Evolutionary conservation across 163 green algal genomes (phyloP), one percentile per base, ranked within the genome.

Genomic region (Picocystis sp.): DNA sequence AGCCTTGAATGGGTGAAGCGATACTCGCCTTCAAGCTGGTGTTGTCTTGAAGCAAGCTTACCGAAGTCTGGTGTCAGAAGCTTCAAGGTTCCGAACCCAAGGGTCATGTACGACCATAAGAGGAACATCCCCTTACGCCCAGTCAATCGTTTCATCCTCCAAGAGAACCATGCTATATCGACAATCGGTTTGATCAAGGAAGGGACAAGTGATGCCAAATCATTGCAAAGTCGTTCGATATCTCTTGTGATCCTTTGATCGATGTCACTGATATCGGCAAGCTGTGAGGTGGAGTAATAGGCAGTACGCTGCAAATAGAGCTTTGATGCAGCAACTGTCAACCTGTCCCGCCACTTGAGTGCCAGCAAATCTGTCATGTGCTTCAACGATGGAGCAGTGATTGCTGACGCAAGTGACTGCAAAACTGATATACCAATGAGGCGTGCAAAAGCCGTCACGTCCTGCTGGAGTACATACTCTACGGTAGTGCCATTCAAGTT

Each of bases 401-500:
- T 48, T 1, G 79, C 71, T 24, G 34, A 45, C 6, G 47, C n/a
- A 41, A 56, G 19, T 2, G 35, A 44, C 43, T 66, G 59, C 15
- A 69, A 23, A 47, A 58, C 52, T 13, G 45, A 67, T 25, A 69
- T 25, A 35, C 57, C 58, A n/a, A 75, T 73, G 17, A 83, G 70
- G 34, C 70, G 60, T 11, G 69, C 47, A 44, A 83, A 83, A 35
- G 55, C 67, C 5, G 44, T n/a, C 29, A 53, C 52, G 62, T 83
- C 76, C 66, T 84, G 77, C 10, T 66, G 63, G 43, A 89, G 63
- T 51, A 89, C 75, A 47, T 76, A 62, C 53, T 83, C 56, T 48
- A 89, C 79, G 44, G 56, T 80, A 42, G 54, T 54, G 47, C 79
- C 79, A 63, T 87, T 87, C 22, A 87, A 66, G 22, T 47, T 60